Evolutionary conservation across 2,329 filamentous ascomycete species (phyloP).

Genomic region (Lizonia empirigonia): DNA sequence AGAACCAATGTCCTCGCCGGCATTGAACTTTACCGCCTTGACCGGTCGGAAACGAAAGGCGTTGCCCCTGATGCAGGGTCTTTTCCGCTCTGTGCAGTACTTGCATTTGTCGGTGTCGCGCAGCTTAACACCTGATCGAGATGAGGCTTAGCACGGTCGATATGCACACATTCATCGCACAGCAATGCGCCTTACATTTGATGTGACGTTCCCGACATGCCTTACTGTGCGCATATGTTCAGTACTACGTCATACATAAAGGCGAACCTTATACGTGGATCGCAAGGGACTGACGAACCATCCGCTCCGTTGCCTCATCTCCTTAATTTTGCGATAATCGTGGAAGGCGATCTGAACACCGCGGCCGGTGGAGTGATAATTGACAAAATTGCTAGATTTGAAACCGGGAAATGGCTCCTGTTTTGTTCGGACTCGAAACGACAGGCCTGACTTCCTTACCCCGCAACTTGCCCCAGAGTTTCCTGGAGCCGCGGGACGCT

Average conservation of each 20-base stretch:
- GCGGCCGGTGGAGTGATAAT: slow-evolving; percentile 10
- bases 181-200: slow-evolving; percentile 31
- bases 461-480: slow-evolving; percentile 12
- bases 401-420: slow-evolving; percentile 22
- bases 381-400: slow-evolving; percentile 21
- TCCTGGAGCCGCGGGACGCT: slow-evolving; percentile 4
- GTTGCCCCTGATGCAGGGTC: slow-evolving; percentile 36
- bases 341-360: slow-evolving; percentile 7
- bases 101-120: slow-evolving; percentile 38
- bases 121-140: slow-evolving; percentile 32
- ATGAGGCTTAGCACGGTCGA: slow-evolving; percentile 15
- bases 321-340: slow-evolving; percentile 2
- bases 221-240: slow-evolving; percentile 26
- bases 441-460: not conserved
- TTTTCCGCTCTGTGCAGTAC: slow-evolving; percentile 38
- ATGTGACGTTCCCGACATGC: slow-evolving; percentile 42
- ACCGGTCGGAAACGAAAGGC: slow-evolving; percentile 40
- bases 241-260: slow-evolving; percentile 17
- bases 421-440: slow-evolving; percentile 16
- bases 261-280: not conserved
- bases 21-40: slow-evolving; percentile 40
- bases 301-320: slow-evolving; percentile 39
- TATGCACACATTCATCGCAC: not conserved
- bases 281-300: slow-evolving; percentile 27
- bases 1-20: slow-evolving; percentile 38